Evolutionary conservation across 139 green algal genomes (phyloP).

Genomic region (Picochlorum sp.): DNA sequence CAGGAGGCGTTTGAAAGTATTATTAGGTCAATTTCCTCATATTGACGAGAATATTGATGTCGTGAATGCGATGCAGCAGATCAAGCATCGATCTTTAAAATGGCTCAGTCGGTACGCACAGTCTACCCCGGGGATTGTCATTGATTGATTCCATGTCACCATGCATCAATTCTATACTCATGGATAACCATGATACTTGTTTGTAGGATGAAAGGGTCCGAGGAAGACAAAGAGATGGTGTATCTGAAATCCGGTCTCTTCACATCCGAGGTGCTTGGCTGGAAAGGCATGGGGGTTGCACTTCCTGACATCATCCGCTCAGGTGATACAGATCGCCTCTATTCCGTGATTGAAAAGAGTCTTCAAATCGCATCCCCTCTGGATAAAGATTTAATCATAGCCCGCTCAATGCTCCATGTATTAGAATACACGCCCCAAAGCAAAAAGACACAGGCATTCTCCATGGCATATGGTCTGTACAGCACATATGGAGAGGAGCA

Average conservation of each 20-base stretch:
- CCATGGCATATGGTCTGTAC: not conserved
- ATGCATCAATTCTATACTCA: not conserved
- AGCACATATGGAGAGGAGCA: not conserved
- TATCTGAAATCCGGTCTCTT: constrained; percentile 13
- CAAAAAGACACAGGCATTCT: not conserved
- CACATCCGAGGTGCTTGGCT: constrained; percentile 10
- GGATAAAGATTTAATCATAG: constrained; percentile 31
- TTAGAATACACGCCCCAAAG: not conserved
- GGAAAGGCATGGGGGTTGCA: constrained; percentile 21
- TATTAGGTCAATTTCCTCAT: constrained; percentile 17
- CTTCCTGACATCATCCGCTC: constrained; percentile 16
- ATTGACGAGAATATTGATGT: not conserved
- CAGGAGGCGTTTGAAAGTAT: not conserved
- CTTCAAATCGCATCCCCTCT: not conserved
- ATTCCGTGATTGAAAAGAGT: constrained; percentile 3
- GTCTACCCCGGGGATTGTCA: not conserved
- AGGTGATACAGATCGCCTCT: constrained; percentile 6
- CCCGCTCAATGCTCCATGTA: not conserved
- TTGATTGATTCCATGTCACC: not conserved
- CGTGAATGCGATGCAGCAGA: not conserved
- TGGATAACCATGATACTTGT: not conserved
- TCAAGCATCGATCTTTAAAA: too few relatives aligned
- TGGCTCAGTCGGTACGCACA: too few relatives aligned
- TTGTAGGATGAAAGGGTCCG: constrained; percentile 8
- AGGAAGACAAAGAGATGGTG: constrained; percentile 8